Evolutionary conservation across 1,284 basidiomycete genomes (phyloP), one percentile per base, ranked within the genome.

Genomic region (Xerocomus amazonicus): DNA sequence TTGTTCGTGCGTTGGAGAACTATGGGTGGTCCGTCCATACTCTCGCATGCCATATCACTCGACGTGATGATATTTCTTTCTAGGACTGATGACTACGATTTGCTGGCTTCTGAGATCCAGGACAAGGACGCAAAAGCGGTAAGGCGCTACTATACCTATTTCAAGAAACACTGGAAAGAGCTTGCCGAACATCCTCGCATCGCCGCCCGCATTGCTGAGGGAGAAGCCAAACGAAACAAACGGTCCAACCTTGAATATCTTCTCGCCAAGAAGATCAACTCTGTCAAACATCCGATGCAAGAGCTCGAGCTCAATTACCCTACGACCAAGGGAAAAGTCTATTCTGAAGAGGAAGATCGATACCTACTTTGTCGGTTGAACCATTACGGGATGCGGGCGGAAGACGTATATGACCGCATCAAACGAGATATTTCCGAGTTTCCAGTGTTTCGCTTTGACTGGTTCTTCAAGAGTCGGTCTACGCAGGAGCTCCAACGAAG

Each of bases 391-490:
- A 85, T 99, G 74, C 84, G 87, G 48, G 77, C 83, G 28, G 95
- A 97, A 50, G 94, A 97, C 62, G 89, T 93, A 34, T 98, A 94
- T 65, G 96, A 99, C 63, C 75, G 86, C 45, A 97, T 99, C 73
- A 97, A 97, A 78, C 84, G 87, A 70, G 96, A 99, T 70, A 92
- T 99, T 52, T 87, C 87, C 35, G 92, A 95, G 68, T 96, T 93
- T 71, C 92, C 93, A 0, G 87, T 94, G n/a, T 99, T 99, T 74
- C 77, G 93, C 46, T 97, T 98, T 61, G 94, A 98, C 66, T 98
- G 95, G 95, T 99, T 98, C 76, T 92, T 99, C 79, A 97, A 97
- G 76, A 92, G 88, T 56, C 76, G 97, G 46, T 94, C 91, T 23
- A 87, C 92, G 9, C 85, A 92, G 62, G 97, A 99, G 73, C 74